These are phyloP conservation scores for Blastobotrys serpentis DNA, from an alignment of 1,139 yeast genomes.

Conservation along the genomic window DNA sequence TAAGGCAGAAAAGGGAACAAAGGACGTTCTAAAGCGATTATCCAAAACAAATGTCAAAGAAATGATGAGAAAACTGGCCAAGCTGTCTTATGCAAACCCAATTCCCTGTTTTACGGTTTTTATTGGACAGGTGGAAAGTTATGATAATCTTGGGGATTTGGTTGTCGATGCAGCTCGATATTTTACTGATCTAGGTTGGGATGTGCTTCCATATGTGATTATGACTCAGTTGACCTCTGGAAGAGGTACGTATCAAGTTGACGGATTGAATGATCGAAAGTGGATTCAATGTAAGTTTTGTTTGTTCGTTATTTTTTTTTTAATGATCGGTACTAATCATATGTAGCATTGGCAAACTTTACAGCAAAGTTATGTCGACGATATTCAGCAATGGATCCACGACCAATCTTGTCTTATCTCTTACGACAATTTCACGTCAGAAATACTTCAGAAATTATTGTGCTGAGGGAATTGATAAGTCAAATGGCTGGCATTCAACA, in stretches of 20 bases:
- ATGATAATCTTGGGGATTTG: slow-evolving; percentile 77
- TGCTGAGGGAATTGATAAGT: slow-evolving; percentile 65
- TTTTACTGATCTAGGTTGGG: slow-evolving; percentile 83
- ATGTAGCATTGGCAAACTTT: slow-evolving; percentile 43
- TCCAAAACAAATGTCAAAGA: slow-evolving; percentile 81
- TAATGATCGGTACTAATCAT: slow-evolving; percentile 12
- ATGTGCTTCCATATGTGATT: slow-evolving; percentile 71
- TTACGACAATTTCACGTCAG: slow-evolving; percentile 63
- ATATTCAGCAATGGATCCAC: slow-evolving; percentile 39
- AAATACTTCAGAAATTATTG: slow-evolving; percentile 63
- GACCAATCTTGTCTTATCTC: slow-evolving; percentile 53
- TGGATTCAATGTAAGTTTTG: slow-evolving; percentile 62
- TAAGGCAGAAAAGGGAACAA: slow-evolving; percentile 78
- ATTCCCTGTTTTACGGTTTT: slow-evolving; percentile 58
- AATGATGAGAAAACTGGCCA: slow-evolving; percentile 76
- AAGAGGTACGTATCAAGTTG: slow-evolving; percentile 65
- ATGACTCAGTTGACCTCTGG: slow-evolving; percentile 70
- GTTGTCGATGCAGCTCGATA: slow-evolving; percentile 80
- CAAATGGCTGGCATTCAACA: slow-evolving; percentile 84
- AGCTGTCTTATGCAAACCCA: slow-evolving; percentile 78
- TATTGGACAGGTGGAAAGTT: slow-evolving; percentile 69
- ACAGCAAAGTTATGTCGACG: slow-evolving; percentile 40
- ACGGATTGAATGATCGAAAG: slow-evolving; percentile 77
- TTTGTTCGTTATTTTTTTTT: neutral
- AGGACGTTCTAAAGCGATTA: slow-evolving; percentile 74